phyloP scores from a whole-genome alignment of 2,329 filamentous ascomycete genomes.

The Curvularia lunata region DNA sequence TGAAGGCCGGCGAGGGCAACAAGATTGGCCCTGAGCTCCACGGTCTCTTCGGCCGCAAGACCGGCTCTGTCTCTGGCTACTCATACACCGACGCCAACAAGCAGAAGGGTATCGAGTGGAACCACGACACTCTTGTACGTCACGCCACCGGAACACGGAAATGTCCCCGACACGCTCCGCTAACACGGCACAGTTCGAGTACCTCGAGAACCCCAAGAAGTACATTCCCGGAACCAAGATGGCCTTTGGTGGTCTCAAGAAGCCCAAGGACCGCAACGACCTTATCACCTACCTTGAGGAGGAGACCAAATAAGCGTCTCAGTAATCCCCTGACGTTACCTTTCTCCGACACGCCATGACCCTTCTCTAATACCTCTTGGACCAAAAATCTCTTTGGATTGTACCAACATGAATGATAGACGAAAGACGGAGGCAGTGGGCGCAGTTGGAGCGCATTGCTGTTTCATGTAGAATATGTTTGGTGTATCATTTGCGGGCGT shows the following conservation, averaged over 20 bases:
- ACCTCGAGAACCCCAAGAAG: conserved; percentile 99
- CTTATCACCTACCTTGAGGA: conserved; percentile 86
- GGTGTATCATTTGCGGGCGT: conserved; percentile 43
- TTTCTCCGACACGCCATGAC: conserved; percentile 35
- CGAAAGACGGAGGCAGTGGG: conserved; percentile 46
- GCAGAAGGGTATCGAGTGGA: conserved; percentile 89
- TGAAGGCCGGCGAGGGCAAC: conserved; percentile 89
- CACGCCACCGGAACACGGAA: not conserved
- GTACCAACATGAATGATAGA: conserved; percentile 51
- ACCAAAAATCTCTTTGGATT: conserved; percentile 36
- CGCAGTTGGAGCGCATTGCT: conserved; percentile 29
- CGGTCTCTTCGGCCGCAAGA: conserved; percentile 97
- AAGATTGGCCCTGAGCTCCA: conserved; percentile 97
- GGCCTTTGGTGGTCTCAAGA: conserved; percentile 99
- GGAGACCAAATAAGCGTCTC: conserved; percentile 67
- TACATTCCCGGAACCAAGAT: conserved; percentile 99
- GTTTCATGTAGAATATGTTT: conserved; percentile 47
- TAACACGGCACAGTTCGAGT: conserved; percentile 72
- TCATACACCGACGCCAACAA: conserved; percentile 99
- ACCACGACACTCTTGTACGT: conserved; percentile 80
- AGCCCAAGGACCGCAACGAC: conserved; percentile 99
- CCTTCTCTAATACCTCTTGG: conserved; percentile 35
- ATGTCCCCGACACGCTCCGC: not conserved
- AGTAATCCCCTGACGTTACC: conserved; percentile 29
- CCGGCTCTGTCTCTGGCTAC: conserved; percentile 88